Evolutionary conservation across 805 yeast species (phyloP).

Genomic region (Sugiyamaella smithiae): DNA sequence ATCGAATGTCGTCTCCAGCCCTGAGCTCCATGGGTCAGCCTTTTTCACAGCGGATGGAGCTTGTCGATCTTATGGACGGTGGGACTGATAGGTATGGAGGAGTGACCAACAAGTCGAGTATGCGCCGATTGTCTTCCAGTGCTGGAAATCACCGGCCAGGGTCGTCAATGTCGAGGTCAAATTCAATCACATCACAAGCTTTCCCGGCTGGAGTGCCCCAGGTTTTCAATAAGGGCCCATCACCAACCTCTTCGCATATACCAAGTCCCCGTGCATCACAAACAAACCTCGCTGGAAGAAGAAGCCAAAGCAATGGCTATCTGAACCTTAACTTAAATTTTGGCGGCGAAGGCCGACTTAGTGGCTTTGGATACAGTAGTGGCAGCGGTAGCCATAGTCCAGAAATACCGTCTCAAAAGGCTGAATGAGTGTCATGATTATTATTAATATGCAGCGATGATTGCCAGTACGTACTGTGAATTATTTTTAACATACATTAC

Average conservation of each 20-base stretch:
- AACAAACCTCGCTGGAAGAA: neutral
- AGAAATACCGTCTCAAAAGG: neutral
- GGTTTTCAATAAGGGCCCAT: neutral
- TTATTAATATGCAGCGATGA: no score
- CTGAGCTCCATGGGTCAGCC: constrained; percentile 14
- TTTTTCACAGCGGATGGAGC: constrained; percentile 34
- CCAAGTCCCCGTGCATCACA: constrained; percentile 7
- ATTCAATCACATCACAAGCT: constrained; percentile 21
- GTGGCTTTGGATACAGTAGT: constrained; percentile 1
- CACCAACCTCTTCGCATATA: neutral
- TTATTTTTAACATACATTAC: no score
- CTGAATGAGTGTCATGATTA: no score
- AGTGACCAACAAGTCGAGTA: constrained; percentile 20
- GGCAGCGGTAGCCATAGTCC: constrained; percentile 7
- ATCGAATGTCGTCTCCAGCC: constrained; percentile 18
- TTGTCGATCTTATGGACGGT: constrained; percentile 28
- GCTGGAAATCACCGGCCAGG: neutral
- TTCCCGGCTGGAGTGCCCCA: neutral
- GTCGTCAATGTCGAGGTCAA: constrained; percentile 18
- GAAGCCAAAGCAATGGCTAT: constrained; percentile 2
- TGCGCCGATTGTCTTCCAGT: constrained; percentile 20
- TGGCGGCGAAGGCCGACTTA: neutral
- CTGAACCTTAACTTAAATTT: constrained; percentile 1
- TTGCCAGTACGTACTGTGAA: no score
- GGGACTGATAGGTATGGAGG: constrained; percentile 30